phyloP scores from a whole-genome alignment of 2,329 filamentous ascomycete species.

The Aspergillus sp. region DNA sequence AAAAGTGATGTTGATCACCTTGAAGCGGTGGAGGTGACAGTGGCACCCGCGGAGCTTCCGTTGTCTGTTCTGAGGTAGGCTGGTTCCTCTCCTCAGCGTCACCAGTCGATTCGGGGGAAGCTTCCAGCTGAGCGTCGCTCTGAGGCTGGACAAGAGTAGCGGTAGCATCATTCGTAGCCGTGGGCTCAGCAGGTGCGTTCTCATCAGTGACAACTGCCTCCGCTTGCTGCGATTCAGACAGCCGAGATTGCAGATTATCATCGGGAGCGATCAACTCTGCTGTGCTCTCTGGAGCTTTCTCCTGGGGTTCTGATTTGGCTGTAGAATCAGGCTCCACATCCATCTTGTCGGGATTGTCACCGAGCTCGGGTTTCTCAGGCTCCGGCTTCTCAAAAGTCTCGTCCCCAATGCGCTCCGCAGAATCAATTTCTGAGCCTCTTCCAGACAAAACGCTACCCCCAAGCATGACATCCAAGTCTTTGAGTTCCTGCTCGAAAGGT shows the following conservation, averaged over 20 bases:
- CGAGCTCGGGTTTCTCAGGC: constrained; percentile 48
- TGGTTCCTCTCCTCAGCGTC: constrained; percentile 23
- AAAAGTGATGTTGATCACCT: constrained; percentile 46
- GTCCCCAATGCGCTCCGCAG: constrained; percentile 42
- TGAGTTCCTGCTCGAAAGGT: constrained; percentile 67
- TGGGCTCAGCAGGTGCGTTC: constrained; percentile 10
- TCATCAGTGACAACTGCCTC: constrained; percentile 1
- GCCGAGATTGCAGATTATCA: constrained; percentile 10
- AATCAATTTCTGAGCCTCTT: constrained; percentile 50
- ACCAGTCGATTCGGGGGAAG: constrained; percentile 29
- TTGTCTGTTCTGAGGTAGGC: constrained; percentile 50
- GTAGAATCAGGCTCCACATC: constrained; percentile 23
- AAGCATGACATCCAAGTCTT: constrained; percentile 72
- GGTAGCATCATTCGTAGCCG: constrained; percentile 17
- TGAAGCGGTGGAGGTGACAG: constrained; percentile 42
- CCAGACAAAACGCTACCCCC: constrained; percentile 62
- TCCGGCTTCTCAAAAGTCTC: constrained; percentile 32
- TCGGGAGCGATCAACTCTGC: constrained; percentile 14
- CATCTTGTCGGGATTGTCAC: constrained; percentile 27
- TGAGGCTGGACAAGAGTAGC: constrained; percentile 38
- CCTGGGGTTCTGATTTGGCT: constrained; percentile 25
- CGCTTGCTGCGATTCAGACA: constrained; percentile 2
- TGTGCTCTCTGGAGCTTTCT: constrained; percentile 16
- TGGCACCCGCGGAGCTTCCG: constrained; percentile 24
- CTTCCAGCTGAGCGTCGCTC: constrained; percentile 20